These are phyloP conservation scores for Penicillium waksmanii DNA, from an alignment of 495 filamentous ascomycete genomes.

Conservation along the genomic window DNA sequence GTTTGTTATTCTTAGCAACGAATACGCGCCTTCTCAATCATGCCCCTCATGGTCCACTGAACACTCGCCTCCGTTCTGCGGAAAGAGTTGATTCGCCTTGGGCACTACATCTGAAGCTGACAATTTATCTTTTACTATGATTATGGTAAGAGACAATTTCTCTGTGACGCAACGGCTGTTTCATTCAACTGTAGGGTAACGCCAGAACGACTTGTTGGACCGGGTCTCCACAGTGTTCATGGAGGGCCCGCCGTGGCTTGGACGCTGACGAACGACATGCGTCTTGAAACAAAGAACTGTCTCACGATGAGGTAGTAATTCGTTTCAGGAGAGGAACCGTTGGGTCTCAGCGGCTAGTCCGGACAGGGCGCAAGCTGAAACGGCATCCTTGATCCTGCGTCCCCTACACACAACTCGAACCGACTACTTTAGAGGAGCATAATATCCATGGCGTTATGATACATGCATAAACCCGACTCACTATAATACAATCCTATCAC, in stretches of 20 bases:
- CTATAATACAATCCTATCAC: too few relatives aligned
- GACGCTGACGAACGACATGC: constrained; percentile 9
- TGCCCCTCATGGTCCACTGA: not conserved
- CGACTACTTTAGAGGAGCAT: not conserved
- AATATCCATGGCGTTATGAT: too few relatives aligned
- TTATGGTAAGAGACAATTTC: not conserved
- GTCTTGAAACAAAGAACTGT: constrained; percentile 11
- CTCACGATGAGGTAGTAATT: constrained; percentile 7
- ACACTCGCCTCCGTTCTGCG: not conserved
- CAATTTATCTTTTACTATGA: not conserved
- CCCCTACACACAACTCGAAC: not conserved
- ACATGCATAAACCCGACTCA: too few relatives aligned
- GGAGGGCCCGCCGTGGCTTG: not conserved
- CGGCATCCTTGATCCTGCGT: not conserved
- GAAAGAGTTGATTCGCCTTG: not conserved
- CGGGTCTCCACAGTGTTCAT: not conserved
- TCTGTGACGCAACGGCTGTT: not conserved
- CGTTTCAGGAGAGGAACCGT: constrained; percentile 12
- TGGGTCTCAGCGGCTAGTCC: not conserved
- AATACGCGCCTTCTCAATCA: not conserved
- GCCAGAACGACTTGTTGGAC: not conserved
- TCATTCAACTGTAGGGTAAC: not conserved
- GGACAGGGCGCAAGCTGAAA: constrained; percentile 13
- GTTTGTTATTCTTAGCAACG: constrained; percentile 9
- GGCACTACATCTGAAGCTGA: not conserved